phyloP scores from a whole-genome alignment of 495 filamentous ascomycete genomes.

The Letharia columbiana region DNA sequence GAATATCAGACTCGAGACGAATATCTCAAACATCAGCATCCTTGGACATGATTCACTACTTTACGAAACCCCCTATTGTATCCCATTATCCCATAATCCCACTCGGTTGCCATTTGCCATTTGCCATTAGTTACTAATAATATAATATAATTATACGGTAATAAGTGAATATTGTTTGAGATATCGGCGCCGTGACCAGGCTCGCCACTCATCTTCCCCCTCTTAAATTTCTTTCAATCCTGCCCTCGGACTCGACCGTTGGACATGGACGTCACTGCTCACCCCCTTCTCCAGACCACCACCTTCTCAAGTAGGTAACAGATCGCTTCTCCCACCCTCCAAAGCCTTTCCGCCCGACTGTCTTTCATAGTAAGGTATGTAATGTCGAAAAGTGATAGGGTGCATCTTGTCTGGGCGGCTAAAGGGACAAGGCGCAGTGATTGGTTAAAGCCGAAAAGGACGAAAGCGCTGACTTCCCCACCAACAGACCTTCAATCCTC shows the following conservation, averaged over 20 bases:
- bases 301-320: neutral
- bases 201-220: neutral
- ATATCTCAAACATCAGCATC: neutral
- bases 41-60: neutral
- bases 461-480: conserved; percentile 18
- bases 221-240: neutral
- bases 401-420: conserved; percentile 18
- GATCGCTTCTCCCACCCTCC: neutral
- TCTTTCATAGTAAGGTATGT: neutral
- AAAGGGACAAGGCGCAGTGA: conserved; percentile 7
- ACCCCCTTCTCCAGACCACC: neutral
- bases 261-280: neutral
- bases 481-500: conserved; percentile 17
- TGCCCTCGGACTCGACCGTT: neutral
- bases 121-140: neutral
- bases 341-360: neutral
- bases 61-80: neutral
- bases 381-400: conserved; percentile 8
- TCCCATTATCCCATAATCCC: no score
- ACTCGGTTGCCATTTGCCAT: neutral
- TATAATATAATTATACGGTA: no score
- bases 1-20: neutral
- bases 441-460: neutral
- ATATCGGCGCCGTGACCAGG: neutral
- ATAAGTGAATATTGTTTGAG: neutral